Percentiles rank a stretch among this genome's conserved stretches.
Evolutionary conservation across 2,329 filamentous ascomycete species (phyloP).

Genomic region (Cordyceps tenuipes): DNA sequence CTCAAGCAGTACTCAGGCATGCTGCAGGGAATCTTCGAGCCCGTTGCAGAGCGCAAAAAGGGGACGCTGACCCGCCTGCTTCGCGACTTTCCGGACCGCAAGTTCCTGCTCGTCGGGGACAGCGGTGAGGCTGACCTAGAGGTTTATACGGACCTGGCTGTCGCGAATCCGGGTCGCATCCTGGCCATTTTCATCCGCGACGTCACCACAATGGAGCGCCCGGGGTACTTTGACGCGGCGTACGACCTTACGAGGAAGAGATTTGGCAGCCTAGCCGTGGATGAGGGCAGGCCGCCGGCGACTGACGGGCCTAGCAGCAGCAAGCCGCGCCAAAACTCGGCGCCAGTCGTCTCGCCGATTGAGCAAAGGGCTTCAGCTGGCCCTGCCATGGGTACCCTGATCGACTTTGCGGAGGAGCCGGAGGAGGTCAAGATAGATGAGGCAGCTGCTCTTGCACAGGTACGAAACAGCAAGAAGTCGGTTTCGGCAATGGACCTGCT

Average conservation of each 20-base stretch:
- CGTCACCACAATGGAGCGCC: constrained; percentile 68
- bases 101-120: constrained; percentile 87
- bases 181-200: constrained; percentile 90
- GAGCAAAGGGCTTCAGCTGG: constrained; percentile 23
- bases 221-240: constrained; percentile 68
- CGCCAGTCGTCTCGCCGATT: constrained; percentile 12
- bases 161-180: constrained; percentile 75
- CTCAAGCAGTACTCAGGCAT: constrained; percentile 95
- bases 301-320: constrained; percentile 4
- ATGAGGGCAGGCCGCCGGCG: constrained; percentile 16
- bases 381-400: constrained; percentile 47
- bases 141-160: constrained; percentile 88
- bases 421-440: constrained; percentile 28
- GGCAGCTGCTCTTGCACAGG: constrained; percentile 24
- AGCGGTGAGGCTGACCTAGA: constrained; percentile 96
- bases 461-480: constrained; percentile 19
- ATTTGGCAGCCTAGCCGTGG: constrained; percentile 19
- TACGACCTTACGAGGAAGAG: constrained; percentile 25
- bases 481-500: constrained; percentile 24
- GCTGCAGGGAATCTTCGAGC: constrained; percentile 96
- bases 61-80: constrained; percentile 78
- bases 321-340: constrained; percentile 20
- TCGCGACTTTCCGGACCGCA: constrained; percentile 79
- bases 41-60: constrained; percentile 90
- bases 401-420: constrained; percentile 51